A percentile compares a stretch with the other conserved stretches of the same genome.
phyloP scores from a whole-genome alignment of 371 early-diverging fungal species.

The Zancudomyces culisetae region DNA sequence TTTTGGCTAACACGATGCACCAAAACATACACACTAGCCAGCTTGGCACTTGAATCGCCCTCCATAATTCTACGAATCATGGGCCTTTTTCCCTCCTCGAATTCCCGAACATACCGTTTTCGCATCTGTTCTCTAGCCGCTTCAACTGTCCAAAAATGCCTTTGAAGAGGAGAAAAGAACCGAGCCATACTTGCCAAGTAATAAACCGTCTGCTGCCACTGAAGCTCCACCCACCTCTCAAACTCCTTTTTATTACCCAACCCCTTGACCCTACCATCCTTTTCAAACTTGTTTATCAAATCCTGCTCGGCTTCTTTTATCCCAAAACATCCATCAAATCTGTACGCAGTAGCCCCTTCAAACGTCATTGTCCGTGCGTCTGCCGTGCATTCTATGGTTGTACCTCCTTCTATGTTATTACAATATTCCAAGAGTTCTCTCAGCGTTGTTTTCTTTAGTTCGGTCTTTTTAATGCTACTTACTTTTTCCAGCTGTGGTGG shows the following conservation, averaged over 20 bases:
- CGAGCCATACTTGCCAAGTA: slow-evolving; percentile 12
- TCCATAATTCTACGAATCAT: slow-evolving; percentile 14
- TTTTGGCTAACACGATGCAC: background rate
- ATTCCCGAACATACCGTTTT: slow-evolving; percentile 12
- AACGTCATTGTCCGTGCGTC: background rate
- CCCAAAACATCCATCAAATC: background rate
- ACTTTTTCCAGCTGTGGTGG: too few species aligned
- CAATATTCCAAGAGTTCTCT: background rate
- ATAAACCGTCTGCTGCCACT: slow-evolving; percentile 20
- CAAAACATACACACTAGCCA: slow-evolving; percentile 13
- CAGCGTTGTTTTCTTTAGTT: background rate
- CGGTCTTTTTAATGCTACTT: too few species aligned
- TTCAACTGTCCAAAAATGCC: slow-evolving; percentile 11
- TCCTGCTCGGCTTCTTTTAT: background rate
- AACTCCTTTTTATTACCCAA: slow-evolving; percentile 2
- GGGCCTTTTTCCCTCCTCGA: slow-evolving; percentile 9
- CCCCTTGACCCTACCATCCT: background rate
- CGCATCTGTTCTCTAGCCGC: slow-evolving; percentile 4
- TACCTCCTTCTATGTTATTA: background rate
- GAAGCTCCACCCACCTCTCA: slow-evolving; percentile 14
- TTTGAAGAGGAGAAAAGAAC: slow-evolving; percentile 7
- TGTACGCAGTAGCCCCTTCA: background rate
- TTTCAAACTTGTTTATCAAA: background rate
- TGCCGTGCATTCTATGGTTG: too few species aligned
- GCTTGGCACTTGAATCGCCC: slow-evolving; percentile 15